Conservation (phyloP, 495 filamentous ascomycete genomes). For the Amorphotheca resinae region DNA sequence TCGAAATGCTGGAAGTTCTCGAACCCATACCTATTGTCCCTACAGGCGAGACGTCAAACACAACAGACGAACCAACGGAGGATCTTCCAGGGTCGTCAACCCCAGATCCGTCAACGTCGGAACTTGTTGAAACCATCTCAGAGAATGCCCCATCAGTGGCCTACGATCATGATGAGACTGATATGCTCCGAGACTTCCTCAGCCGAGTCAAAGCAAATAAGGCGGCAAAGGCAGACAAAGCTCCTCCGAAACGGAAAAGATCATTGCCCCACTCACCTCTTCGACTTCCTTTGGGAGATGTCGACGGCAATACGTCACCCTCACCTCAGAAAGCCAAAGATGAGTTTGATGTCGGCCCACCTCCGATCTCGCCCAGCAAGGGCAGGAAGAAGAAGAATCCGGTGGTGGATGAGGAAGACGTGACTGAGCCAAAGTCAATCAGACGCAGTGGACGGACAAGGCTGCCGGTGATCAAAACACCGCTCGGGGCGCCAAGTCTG, state of each 20-base stretch:
- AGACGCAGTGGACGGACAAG: conserved; percentile 20
- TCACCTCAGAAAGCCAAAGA: conserved; percentile 10
- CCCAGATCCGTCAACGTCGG: conserved; percentile 1
- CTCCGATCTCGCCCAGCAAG: conserved; percentile 9
- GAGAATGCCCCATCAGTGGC: conserved; percentile 3
- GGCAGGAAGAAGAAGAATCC: conserved; percentile 5
- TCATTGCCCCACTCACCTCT: conserved; percentile 22
- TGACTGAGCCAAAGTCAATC: conserved; percentile 6
- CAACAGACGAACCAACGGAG: too few relatives aligned
- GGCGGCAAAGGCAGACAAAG: conserved; percentile 20
- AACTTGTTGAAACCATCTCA: conserved; percentile 2
- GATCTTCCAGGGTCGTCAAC: conserved; percentile 6
- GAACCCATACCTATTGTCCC: conserved; percentile 8
- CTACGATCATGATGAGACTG: conserved; percentile 26
- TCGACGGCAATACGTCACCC: conserved; percentile 25
- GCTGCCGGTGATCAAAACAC: conserved; percentile 15
- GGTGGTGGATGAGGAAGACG: conserved; percentile 6
- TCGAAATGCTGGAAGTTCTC: conserved; percentile 4
- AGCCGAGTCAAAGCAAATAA: conserved; percentile 34
- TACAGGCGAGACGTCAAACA: too few relatives aligned
- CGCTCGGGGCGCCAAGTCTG: conserved; percentile 16
- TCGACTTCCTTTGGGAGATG: conserved; percentile 26
- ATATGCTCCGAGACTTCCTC: conserved; percentile 33
- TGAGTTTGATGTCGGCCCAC: conserved; percentile 14
- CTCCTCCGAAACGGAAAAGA: conserved; percentile 23